Conservation (phyloP, 805 yeast genomes). For the Saccharomycopsis capsularis region DNA sequence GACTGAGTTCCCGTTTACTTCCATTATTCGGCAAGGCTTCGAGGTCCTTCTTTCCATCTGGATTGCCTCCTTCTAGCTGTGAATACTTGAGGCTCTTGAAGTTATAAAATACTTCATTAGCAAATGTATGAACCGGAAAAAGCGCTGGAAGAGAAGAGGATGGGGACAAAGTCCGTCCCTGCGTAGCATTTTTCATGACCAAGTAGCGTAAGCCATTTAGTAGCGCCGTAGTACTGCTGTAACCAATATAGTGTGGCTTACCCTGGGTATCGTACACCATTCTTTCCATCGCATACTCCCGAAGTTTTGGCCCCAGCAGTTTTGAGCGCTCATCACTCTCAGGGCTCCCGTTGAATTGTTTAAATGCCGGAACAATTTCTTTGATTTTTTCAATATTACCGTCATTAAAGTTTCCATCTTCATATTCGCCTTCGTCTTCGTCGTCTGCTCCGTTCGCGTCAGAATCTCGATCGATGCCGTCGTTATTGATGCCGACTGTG, state of each 20-base stretch:
- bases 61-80: not conserved
- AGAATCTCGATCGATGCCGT: not conserved
- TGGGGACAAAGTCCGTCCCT: not conserved
- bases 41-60: no score
- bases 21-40: no score
- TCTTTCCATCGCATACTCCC: slow-evolving; percentile 12
- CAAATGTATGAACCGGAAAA: not conserved
- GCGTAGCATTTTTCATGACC: slow-evolving; percentile 31
- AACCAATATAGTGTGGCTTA: slow-evolving; percentile 42
- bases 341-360: not conserved
- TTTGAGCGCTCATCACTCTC: not conserved
- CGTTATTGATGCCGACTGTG: not conserved
- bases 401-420: no score
- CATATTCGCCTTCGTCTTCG: not conserved
- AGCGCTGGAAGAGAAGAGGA: no score
- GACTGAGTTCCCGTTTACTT: no score
- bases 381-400: not conserved
- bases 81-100: not conserved
- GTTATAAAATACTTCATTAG: not conserved
- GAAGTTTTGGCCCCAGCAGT: slow-evolving; percentile 3
- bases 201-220: slow-evolving; percentile 38
- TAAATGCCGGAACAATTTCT: not conserved
- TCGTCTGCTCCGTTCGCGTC: not conserved
- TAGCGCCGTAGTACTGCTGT: slow-evolving; percentile 39
- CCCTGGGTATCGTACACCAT: slow-evolving; percentile 35